Percentiles rank a stretch among this genome's conserved stretches.
phyloP scores from a whole-genome alignment of 176 grass and related monocot species.

The Rhynchospora breviuscula region DNA sequence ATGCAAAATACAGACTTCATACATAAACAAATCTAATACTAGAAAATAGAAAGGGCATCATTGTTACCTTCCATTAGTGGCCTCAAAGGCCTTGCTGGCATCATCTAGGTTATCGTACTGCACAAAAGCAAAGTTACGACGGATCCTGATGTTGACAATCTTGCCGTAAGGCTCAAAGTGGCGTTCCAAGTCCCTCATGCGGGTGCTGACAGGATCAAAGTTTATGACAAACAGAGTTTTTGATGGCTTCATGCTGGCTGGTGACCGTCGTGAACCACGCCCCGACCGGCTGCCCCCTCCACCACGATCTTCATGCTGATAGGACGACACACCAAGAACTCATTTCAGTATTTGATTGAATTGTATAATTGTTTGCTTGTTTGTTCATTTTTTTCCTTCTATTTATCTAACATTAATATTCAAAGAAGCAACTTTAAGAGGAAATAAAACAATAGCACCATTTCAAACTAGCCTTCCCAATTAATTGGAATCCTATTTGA shows the following conservation, averaged over 20 bases:
- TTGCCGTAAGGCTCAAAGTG: slow-evolving; percentile 94
- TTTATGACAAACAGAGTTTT: slow-evolving; percentile 99
- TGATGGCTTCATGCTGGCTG: slow-evolving; percentile 57
- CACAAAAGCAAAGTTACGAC: slow-evolving; percentile 91
- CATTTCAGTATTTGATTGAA: neutral
- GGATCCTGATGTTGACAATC: slow-evolving; percentile 76
- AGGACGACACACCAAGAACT: neutral
- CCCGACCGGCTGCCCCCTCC: slow-evolving; percentile 35
- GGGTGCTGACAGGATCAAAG: slow-evolving; percentile 91
- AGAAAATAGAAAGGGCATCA: neutral
- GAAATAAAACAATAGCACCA: neutral
- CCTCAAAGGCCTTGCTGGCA: slow-evolving; percentile 86
- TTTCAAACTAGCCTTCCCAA: neutral
- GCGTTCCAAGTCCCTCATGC: slow-evolving; percentile 80
- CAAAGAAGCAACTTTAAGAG: neutral
- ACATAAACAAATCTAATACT: neutral
- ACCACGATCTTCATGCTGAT: slow-evolving; percentile 69
- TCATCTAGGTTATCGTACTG: slow-evolving; percentile 87
- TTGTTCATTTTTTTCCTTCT: neutral
- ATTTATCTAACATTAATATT: neutral
- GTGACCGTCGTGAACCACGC: slow-evolving; percentile 67
- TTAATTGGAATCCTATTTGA: neutral
- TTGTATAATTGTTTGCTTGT: neutral
- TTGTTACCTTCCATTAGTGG: slow-evolving; percentile 65
- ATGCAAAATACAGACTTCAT: neutral